Evolutionary conservation across 2,329 filamentous ascomycete species (phyloP).

Genomic region (Aspergillus sp.): DNA sequence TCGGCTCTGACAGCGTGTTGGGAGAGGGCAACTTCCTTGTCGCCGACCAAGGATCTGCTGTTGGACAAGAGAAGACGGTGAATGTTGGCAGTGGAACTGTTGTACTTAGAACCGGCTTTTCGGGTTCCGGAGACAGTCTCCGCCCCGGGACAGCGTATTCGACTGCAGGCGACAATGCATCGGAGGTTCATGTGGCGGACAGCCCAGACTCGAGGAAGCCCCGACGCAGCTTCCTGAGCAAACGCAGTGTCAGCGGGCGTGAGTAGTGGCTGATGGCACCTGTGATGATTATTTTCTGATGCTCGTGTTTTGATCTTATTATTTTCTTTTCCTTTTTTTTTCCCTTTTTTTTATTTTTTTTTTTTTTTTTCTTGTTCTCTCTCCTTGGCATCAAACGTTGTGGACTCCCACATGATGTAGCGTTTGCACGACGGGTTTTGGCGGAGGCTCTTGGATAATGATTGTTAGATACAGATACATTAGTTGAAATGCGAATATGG

Average conservation of each 20-base stretch:
- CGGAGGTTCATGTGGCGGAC: constrained; percentile 27
- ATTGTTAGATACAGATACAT: constrained; percentile 8
- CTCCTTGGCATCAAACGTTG: not conserved
- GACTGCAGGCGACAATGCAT: constrained; percentile 26
- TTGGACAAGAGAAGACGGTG: constrained; percentile 69
- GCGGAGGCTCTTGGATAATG: constrained; percentile 5
- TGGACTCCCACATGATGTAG: constrained; percentile 7
- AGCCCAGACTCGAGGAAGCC: constrained; percentile 44
- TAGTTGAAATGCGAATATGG: not conserved
- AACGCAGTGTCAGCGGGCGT: constrained; percentile 41
- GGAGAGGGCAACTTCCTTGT: constrained; percentile 89
- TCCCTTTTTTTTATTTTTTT: not conserved
- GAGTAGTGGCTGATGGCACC: not conserved
- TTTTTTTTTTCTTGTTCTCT: not conserved
- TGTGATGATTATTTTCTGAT: constrained; percentile 2
- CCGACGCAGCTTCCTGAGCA: constrained; percentile 49
- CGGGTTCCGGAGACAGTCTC: constrained; percentile 47
- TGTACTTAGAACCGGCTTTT: constrained; percentile 71
- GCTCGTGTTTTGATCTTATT: constrained; percentile 7
- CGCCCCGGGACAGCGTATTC: constrained; percentile 40
- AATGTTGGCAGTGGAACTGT: constrained; percentile 72
- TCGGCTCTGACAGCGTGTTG: constrained; percentile 78
- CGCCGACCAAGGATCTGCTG: constrained; percentile 70
- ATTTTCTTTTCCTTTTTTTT: not conserved
- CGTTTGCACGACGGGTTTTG: not conserved